Evolutionary conservation across 148 eudicot species (phyloP), one percentile per base, ranked within the genome.

Genomic region (Dysphania ambrosioides): DNA sequence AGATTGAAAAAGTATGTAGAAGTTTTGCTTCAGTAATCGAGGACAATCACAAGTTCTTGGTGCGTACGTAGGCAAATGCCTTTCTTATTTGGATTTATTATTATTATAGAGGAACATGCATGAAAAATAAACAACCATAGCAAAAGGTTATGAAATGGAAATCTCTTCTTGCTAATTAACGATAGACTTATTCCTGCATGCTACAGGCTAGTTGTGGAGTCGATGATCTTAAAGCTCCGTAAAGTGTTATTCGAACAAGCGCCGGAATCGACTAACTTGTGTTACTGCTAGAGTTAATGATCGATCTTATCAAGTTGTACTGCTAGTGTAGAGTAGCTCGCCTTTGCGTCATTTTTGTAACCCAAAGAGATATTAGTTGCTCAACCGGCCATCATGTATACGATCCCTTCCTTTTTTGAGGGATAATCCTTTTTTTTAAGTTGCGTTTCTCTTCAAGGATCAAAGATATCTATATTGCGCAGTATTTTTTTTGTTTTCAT

Each of bases 1-100:
- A 90, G 51, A 88, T 92, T 36, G 87, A 88, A 67, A 92, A 82
- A 10, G 82, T 92, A 42, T 90, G 95, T 81, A 74, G 81, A 10
- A 73, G 73, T 32, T 92, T 92, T 82, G 79, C 90, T 26, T 90
- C 97, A 0, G 64, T 88, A 18, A 93, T 92, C 44, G 87, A 87
- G 78, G 96, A 90, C 80, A 92, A 88, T 83, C 96, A 92, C 83
- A 88, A 81, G 74, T 88, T 92, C 76, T 83, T 92, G 96, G 97
- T 92, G 83, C 56, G 79, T 35, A 27, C n/a, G n/a, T n/a, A n/a
- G n/a, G n/a, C n/a, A n/a, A n/a, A 36, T 61, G 42, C 61, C 2
- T 29, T 62, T n/a, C n/a, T n/a, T 41, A 35, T 49, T 21, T 44
- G 4, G 23, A 29, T 2, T n/a, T 30, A n/a, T 11, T 15, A 6